phyloP scores from a whole-genome alignment of 1,284 basidiomycete species.

The Melanopsichium pennsylvanicum region DNA sequence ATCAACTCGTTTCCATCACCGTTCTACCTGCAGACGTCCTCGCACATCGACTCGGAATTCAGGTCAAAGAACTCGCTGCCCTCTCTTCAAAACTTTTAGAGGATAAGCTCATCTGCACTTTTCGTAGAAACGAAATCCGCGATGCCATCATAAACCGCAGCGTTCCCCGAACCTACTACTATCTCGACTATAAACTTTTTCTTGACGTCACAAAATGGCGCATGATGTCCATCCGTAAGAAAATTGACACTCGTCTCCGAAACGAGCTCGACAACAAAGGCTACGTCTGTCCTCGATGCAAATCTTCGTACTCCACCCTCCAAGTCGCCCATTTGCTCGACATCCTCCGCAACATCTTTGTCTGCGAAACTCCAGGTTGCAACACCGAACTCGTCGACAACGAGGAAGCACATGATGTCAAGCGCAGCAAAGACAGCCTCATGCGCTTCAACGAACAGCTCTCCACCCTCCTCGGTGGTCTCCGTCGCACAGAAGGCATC shows the following conservation, averaged over 20 bases:
- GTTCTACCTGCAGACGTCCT: conserved; percentile 92
- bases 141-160: conserved; percentile 38
- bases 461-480: conserved; percentile 81
- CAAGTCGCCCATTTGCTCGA: conserved; percentile 86
- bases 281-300: conserved; percentile 90
- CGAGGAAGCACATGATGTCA: conserved; percentile 84
- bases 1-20: conserved; percentile 86
- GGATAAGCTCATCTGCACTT: conserved; percentile 74
- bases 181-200: conserved; percentile 92
- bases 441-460: conserved; percentile 93
- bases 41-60: conserved; percentile 83
- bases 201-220: conserved; percentile 98
- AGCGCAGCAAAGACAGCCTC: conserved; percentile 89
- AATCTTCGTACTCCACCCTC: conserved; percentile 81
- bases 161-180: conserved; percentile 75
- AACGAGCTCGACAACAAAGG: conserved; percentile 84
- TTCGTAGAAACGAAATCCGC: conserved; percentile 60
- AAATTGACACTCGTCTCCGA: conserved; percentile 73
- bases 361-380: conserved; percentile 67
- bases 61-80: conserved; percentile 92
- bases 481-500: conserved; percentile 89
- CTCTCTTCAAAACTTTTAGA: conserved; percentile 84
- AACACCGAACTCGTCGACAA: conserved; percentile 83
- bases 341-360: conserved; percentile 66
- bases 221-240: conserved; percentile 89